Percentiles rank a stretch among this genome's conserved stretches.
Evolutionary conservation across 116 monocot species (phyloP).

Genomic region (Thalassia testudinum): DNA sequence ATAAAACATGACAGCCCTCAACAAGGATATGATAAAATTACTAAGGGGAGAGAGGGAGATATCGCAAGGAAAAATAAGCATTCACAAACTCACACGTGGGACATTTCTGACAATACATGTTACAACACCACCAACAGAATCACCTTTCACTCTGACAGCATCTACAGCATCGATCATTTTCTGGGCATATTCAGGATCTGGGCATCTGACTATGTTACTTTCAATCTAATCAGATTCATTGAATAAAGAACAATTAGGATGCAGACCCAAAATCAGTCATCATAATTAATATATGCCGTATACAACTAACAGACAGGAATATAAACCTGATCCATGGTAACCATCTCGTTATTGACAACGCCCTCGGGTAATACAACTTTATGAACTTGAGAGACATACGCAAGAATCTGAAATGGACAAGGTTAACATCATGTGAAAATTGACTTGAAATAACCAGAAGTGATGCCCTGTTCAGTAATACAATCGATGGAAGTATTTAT

Average conservation of each 20-base stretch:
- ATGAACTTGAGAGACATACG: constrained; percentile 97
- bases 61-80: no score
- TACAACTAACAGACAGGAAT: neutral
- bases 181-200: constrained; percentile 87
- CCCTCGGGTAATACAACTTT: constrained; percentile 87
- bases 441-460: no score
- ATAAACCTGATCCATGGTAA: constrained; percentile 35
- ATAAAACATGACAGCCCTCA: no score
- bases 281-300: neutral
- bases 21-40: no score
- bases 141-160: constrained; percentile 75
- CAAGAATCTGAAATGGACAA: constrained; percentile 46
- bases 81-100: constrained; percentile 68
- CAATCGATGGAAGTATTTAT: no score
- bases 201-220: constrained; percentile 94
- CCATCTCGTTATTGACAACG: constrained; percentile 51
- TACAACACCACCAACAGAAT: constrained; percentile 96
- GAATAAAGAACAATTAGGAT: neutral
- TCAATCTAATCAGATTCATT: constrained; percentile 43
- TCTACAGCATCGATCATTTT: constrained; percentile 98
- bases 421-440: neutral
- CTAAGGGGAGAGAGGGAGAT: no score
- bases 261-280: neutral
- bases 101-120: constrained; percentile 95
- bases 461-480: no score